phyloP scores from a whole-genome alignment of 1,139 yeast species.

The Debaryomyces robertsiae region DNA sequence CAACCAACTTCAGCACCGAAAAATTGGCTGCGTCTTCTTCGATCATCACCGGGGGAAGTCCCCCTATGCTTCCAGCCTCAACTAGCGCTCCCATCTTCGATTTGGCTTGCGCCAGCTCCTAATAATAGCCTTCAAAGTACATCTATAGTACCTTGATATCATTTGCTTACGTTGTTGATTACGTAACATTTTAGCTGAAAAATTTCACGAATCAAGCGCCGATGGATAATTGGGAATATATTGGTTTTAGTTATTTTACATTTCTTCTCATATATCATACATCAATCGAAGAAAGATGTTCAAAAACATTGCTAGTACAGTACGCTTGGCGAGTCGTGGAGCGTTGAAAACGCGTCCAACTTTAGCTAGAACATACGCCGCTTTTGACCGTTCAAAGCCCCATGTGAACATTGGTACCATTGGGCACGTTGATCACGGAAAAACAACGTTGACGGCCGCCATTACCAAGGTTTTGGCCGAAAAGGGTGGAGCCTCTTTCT shows the following conservation, averaged over 20 bases:
- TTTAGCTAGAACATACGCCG: conserved; percentile 55
- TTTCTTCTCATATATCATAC: conserved; percentile 14
- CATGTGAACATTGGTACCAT: conserved; percentile 95
- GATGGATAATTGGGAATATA: conserved; percentile 20
- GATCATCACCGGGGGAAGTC: background rate
- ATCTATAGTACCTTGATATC: background rate
- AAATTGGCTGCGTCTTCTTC: background rate
- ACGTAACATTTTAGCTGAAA: conserved; percentile 4
- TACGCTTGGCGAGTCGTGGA: conserved; percentile 23
- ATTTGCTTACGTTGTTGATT: conserved; percentile 2
- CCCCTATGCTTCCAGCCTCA: conserved; percentile 3
- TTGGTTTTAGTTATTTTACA: conserved; percentile 17
- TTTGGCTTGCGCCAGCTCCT: background rate
- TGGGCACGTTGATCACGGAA: conserved; percentile 97
- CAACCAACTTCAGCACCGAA: background rate
- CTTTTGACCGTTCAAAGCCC: conserved; percentile 90
- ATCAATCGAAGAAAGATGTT: conserved; percentile 22
- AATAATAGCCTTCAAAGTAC: background rate
- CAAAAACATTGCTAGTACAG: conserved; percentile 23
- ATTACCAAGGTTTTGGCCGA: conserved; percentile 91
- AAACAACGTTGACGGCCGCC: conserved; percentile 97
- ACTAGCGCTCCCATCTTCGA: background rate
- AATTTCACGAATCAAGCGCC: conserved; percentile 22
- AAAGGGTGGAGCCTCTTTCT: conserved; percentile 89
- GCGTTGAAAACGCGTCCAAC: conserved; percentile 26